phyloP scores from a whole-genome alignment of 805 yeast species.

The Pichia scutulata region DNA sequence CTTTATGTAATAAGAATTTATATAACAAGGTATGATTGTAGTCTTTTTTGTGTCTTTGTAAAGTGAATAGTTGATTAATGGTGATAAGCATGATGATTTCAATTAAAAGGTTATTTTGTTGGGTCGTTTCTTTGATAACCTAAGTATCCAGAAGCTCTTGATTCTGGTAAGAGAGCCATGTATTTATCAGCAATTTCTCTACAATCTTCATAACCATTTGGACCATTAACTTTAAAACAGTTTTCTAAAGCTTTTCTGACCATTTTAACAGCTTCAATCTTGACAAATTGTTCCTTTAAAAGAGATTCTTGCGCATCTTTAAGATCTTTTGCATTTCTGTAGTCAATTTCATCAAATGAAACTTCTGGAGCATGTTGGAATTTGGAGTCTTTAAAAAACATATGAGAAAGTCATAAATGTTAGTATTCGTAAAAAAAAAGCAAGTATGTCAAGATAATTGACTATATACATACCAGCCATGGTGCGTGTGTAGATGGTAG shows the following conservation, averaged over 20 bases:
- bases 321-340: constrained; percentile 54
- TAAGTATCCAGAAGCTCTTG: constrained; percentile 62
- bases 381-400: constrained; percentile 8
- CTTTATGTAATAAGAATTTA: not conserved
- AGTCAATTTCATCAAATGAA: constrained; percentile 78
- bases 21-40: not conserved
- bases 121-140: constrained; percentile 91
- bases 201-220: constrained; percentile 72
- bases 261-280: constrained; percentile 57
- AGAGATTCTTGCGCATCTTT: constrained; percentile 69
- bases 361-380: constrained; percentile 52
- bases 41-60: not conserved
- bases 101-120: constrained; percentile 38
- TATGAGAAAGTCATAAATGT: not conserved
- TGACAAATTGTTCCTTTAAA: constrained; percentile 74
- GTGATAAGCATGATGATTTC: not conserved
- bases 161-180: constrained; percentile 65
- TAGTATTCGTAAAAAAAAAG: not conserved
- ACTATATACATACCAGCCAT: constrained; percentile 5
- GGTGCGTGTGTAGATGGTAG: not conserved
- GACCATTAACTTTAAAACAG: constrained; percentile 54
- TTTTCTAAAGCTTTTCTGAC: constrained; percentile 69
- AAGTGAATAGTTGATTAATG: not conserved
- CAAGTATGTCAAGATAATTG: not conserved
- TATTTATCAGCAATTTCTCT: constrained; percentile 70